Evolutionary conservation across 495 filamentous ascomycete species (phyloP).

Genomic region (Hyaloscypha hepaticicola): DNA sequence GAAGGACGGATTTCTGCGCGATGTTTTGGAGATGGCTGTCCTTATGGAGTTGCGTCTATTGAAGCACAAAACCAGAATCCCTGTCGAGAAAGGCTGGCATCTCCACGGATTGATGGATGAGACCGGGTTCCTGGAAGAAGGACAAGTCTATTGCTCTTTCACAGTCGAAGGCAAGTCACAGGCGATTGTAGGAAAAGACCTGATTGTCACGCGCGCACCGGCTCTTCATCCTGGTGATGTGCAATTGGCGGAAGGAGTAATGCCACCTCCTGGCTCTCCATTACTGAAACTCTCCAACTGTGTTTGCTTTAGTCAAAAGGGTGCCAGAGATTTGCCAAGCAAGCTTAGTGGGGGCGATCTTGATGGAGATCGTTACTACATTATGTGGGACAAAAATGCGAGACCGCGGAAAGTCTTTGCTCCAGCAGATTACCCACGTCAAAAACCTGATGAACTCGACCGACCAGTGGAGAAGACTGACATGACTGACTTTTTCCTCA

Average conservation of each 20-base stretch:
- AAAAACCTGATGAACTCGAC: constrained; percentile 52
- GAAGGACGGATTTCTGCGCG: constrained; percentile 62
- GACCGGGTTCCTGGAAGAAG: constrained; percentile 63
- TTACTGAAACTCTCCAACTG: constrained; percentile 63
- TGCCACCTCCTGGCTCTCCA: constrained; percentile 58
- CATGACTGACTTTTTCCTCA: constrained; percentile 74
- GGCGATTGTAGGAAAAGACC: constrained; percentile 28
- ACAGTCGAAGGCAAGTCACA: constrained; percentile 37
- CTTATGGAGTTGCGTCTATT: constrained; percentile 65
- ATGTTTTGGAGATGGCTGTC: constrained; percentile 62
- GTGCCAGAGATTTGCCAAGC: constrained; percentile 70
- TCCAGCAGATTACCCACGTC: constrained; percentile 67
- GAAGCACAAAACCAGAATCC: constrained; percentile 75
- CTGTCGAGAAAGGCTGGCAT: constrained; percentile 63
- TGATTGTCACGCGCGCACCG: constrained; percentile 70
- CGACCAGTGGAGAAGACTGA: constrained; percentile 54
- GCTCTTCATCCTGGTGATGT: constrained; percentile 81
- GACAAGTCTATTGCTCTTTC: constrained; percentile 56
- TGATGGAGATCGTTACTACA: constrained; percentile 76
- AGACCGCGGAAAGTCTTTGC: constrained; percentile 39
- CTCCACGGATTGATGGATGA: constrained; percentile 85
- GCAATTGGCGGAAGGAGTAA: constrained; percentile 56
- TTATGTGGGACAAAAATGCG: constrained; percentile 63
- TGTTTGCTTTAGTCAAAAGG: constrained; percentile 72
- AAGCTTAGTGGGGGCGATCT: constrained; percentile 78